Conservation (phyloP, 164 flowering plant genomes). For the Pachysandra terminalis region DNA sequence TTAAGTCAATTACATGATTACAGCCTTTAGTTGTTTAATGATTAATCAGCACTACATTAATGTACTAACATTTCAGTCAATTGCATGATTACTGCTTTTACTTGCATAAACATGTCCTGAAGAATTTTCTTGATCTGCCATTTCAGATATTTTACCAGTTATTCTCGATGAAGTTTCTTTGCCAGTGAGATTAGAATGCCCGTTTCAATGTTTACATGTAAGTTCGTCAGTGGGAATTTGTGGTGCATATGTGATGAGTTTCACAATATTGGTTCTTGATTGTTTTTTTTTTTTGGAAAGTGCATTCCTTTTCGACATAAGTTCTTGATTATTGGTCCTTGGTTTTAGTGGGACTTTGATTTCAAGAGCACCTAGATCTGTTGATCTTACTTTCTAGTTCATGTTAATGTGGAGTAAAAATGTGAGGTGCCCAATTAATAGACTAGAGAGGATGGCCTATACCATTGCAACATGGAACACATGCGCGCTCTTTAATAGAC, state of each 20-base stretch:
- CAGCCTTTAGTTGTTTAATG: no score
- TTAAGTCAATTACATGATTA: background rate
- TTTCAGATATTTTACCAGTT: constrained; percentile 17
- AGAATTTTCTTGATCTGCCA: background rate
- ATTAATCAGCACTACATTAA: no score
- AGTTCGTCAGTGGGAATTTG: background rate
- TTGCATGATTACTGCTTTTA: background rate
- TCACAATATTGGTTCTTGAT: background rate
- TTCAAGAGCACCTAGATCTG: background rate
- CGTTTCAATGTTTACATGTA: constrained; percentile 10
- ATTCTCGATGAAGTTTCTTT: constrained; percentile 9
- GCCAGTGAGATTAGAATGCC: constrained; percentile 9
- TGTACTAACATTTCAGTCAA: no score
- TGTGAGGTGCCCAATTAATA: background rate
- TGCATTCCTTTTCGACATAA: no score
- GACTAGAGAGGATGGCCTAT: background rate
- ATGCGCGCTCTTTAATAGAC: background rate
- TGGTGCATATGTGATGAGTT: background rate
- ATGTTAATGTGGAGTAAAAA: background rate
- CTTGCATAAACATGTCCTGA: background rate
- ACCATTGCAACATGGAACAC: background rate
- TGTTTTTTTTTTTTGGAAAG: no score
- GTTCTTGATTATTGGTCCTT: background rate
- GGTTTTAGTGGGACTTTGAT: background rate
- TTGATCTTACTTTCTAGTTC: background rate